Conservation (phyloP, 1,139 yeast genomes). For the Ogataea hybrid region DNA sequence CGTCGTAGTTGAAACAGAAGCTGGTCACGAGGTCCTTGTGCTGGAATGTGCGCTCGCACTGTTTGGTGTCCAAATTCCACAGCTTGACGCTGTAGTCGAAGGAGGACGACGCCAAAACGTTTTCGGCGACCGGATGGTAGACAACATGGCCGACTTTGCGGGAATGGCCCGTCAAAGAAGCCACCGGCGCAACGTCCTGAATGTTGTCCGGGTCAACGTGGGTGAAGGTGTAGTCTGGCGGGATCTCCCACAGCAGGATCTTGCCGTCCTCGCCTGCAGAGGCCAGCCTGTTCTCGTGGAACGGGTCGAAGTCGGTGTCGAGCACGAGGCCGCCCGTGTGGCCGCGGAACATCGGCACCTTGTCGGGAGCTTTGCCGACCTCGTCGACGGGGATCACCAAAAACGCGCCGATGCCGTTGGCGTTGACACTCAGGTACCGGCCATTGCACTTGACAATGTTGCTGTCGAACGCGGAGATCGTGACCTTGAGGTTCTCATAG, state of each 20-base stretch:
- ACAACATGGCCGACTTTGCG: conserved; percentile 93
- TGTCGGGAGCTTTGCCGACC: too few relatives aligned
- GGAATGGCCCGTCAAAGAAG: conserved; percentile 76
- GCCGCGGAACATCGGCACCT: too few relatives aligned
- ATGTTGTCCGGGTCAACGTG: conserved; percentile 61
- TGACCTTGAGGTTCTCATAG: too few relatives aligned
- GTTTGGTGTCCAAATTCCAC: conserved; percentile 83
- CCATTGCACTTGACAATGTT: too few relatives aligned
- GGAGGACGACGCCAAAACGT: conserved; percentile 86
- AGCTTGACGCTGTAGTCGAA: conserved; percentile 87
- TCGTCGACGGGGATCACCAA: too few relatives aligned
- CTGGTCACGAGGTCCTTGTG: conserved; percentile 94
- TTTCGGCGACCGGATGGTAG: conserved; percentile 85
- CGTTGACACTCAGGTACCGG: too few relatives aligned
- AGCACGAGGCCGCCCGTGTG: too few relatives aligned
- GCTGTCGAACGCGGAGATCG: too few relatives aligned
- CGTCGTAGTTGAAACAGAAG: conserved; percentile 86
- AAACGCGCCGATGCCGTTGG: too few relatives aligned
- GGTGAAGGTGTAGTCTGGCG: conserved; percentile 71
- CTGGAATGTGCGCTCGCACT: conserved; percentile 66
- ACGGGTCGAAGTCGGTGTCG: too few relatives aligned
- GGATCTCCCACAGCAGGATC: conserved; percentile 83
- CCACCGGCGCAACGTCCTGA: conserved; percentile 65
- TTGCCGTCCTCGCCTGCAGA: conserved; percentile 93
- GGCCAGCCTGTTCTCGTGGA: too few relatives aligned